Evolutionary conservation across 108 stramenopile genomes (phyloP), one percentile per base, ranked within the genome.

Genomic region (Aurantiochytrium sp.): DNA sequence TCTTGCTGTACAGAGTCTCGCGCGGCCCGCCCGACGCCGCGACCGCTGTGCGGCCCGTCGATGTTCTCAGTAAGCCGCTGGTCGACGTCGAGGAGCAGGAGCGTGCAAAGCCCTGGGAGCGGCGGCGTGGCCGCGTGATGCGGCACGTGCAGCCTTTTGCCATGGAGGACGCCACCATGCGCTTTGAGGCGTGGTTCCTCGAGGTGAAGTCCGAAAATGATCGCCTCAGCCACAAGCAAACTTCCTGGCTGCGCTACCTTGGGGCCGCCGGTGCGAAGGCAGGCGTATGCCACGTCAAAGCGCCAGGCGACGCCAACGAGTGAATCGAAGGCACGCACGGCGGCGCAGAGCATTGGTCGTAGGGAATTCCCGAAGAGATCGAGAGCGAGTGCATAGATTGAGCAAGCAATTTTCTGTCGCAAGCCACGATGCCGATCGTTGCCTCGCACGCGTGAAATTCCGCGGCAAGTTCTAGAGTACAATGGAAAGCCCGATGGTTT

Each of bases 151-250:
- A 81, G 27, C 42, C 73, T 1, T 4, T 48, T 12, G 24, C 12
- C 45, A 12, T 48, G 36, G 8, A 6, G 10, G 73, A 81, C 15
- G 8, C 50, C 15, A 3, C 50, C 15, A 17, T 48, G 2, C n/a
- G 39, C 12, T 48, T 27, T 42, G 73, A 81, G 30, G 73, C 73
- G 21, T 48, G 73, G 45, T 81, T 81, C 45, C 27, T 81, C 10
- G 73, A 81, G 45, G 73, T 81, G 21, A 81, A 81, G 45, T 48
- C 42, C 17, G 45, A 81, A 24, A 81, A 37, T 24, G 73, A 81
- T n/a, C 73, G 73, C 10, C 73, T 81, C 15, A 81, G 73, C 45
- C 42, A 81, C 73, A 81, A 81, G 45, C 73, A 81, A 24, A 17
- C 30, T 6, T 12, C 21, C 45, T 81, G 73, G 73, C 39, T 81